A percentile compares a stretch with the other conserved stretches of the same genome.
Evolutionary conservation across 176 grass and related monocot species (phyloP).

Genomic region (Triticum turgidum): DNA sequence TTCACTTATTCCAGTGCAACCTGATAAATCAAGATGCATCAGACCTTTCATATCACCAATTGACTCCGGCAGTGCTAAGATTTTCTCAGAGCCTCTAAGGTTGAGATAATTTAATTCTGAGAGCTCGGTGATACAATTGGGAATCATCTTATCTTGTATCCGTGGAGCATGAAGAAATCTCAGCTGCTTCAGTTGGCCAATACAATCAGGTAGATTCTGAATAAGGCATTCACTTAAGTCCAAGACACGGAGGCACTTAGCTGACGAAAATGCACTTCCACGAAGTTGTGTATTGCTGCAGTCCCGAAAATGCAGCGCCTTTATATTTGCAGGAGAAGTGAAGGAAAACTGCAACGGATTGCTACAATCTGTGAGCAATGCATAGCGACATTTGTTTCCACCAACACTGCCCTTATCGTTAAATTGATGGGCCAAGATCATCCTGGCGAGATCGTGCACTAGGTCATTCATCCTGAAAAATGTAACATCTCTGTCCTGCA

Average conservation of each 20-base stretch:
- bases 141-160: neutral
- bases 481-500: accelerated
- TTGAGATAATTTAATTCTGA: neutral
- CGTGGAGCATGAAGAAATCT: neutral
- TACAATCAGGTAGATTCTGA: neutral
- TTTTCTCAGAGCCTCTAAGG: neutral
- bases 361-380: neutral
- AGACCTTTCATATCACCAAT: neutral
- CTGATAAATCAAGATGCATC: neutral
- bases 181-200: neutral
- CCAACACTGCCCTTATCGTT: neutral
- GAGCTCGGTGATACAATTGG: neutral
- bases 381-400: neutral
- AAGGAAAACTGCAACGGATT: neutral
- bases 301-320: neutral
- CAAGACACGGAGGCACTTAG: neutral
- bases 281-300: neutral
- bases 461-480: constrained; percentile 29
- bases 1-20: accelerated
- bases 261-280: neutral
- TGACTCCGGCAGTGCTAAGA: constrained; percentile 3
- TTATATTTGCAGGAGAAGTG: neutral
- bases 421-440: neutral
- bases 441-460: constrained; percentile 31
- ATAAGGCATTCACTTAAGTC: neutral